phyloP scores from a whole-genome alignment of 208 protist genomes.

The Trichomonas vaginalis region DNA sequence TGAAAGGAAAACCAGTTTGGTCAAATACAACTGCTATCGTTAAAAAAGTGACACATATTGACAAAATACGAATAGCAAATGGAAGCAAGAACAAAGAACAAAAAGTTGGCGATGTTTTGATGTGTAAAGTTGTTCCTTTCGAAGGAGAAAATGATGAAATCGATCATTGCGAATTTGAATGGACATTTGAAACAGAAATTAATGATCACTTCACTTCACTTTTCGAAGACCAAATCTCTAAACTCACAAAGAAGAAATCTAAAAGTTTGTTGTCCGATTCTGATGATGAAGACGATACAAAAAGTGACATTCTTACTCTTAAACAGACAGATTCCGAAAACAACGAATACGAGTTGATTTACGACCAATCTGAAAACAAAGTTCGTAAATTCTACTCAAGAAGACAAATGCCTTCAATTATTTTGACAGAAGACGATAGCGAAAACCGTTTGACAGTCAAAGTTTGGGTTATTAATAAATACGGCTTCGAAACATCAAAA shows the following conservation, averaged over 20 bases:
- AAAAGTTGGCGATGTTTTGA: not conserved
- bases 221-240: too few relatives aligned
- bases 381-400: not conserved
- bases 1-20: not conserved
- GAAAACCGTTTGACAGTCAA: not conserved
- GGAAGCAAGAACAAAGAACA: not conserved
- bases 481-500: not conserved
- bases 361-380: not conserved
- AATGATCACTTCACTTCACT: too few relatives aligned
- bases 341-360: not conserved
- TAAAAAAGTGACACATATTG: not conserved
- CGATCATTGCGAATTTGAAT: too few relatives aligned
- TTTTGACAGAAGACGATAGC: not conserved
- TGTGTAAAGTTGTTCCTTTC: not conserved
- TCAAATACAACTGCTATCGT: not conserved
- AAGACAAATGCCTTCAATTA: not conserved
- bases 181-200: too few relatives aligned
- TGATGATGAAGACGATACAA: not conserved
- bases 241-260: too few relatives aligned
- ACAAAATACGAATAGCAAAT: not conserved
- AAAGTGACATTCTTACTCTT: too few relatives aligned
- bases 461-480: not conserved
- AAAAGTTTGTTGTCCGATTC: not conserved
- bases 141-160: not conserved
- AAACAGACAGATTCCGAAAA: not conserved